These are phyloP conservation scores for Emericellopsis cladophorae DNA, from an alignment of 2,329 filamentous ascomycete genomes.

Conservation along the genomic window DNA sequence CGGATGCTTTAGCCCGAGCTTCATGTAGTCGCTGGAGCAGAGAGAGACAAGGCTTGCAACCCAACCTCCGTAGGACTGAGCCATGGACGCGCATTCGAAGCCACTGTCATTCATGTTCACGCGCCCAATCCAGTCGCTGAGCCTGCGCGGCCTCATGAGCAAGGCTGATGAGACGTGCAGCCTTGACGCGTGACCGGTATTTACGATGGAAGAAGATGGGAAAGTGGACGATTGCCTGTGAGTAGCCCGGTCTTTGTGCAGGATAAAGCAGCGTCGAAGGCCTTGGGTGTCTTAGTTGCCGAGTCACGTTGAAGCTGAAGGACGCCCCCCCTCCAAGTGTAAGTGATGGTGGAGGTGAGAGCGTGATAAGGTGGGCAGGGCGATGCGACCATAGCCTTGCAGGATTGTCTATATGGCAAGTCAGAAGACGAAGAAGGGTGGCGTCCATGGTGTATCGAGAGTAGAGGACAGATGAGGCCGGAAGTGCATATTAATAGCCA, in stretches of 20 bases:
- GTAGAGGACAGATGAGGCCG: background rate
- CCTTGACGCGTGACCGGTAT: constrained; percentile 2
- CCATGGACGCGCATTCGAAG: background rate
- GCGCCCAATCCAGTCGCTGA: background rate
- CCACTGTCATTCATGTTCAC: background rate
- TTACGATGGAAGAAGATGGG: background rate
- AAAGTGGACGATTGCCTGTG: background rate
- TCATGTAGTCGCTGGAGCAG: background rate
- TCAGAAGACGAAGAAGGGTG: constrained; percentile 1
- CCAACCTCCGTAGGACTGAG: background rate
- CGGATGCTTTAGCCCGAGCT: too few relatives aligned
- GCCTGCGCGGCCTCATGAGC: constrained; percentile 1
- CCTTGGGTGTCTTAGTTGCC: constrained; percentile 20
- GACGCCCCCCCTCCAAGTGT: constrained; percentile 9
- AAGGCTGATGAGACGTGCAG: constrained; percentile 2
- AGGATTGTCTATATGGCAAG: background rate
- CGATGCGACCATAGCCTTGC: constrained; percentile 4
- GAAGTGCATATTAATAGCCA: too few relatives aligned
- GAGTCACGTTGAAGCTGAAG: constrained; percentile 21
- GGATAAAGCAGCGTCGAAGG: constrained; percentile 11
- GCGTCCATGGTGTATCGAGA: background rate
- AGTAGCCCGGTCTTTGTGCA: constrained; percentile 11
- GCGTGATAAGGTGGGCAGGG: constrained; percentile 7
- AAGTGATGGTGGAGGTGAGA: constrained; percentile 4
- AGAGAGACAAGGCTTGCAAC: background rate